These are phyloP conservation scores for Globisporangium recalcitrans DNA, from an alignment of 352 stramenopile species.

Conservation along the genomic window DNA sequence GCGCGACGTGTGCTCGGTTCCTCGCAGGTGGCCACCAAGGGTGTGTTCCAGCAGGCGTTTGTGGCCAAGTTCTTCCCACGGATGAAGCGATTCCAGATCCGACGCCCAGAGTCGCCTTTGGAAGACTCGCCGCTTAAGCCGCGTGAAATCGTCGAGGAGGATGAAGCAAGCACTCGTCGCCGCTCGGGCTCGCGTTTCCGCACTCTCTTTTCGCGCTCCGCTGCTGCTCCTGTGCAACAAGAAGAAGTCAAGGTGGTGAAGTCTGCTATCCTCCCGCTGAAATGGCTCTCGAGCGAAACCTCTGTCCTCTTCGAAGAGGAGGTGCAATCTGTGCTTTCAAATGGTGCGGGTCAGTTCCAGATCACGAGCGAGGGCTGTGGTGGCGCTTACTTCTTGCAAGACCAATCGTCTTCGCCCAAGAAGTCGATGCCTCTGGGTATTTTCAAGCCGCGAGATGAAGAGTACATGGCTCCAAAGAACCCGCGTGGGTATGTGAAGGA, in stretches of 20 bases:
- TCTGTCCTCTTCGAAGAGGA: slow-evolving; percentile 37
- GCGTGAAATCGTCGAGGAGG: background rate
- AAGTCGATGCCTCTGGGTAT: slow-evolving; percentile 65
- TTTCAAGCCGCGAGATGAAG: slow-evolving; percentile 98
- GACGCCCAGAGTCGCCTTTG: slow-evolving; percentile 1
- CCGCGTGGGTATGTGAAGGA: slow-evolving; percentile 92
- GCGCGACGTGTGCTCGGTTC: background rate
- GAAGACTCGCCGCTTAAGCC: background rate
- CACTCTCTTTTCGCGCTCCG: slow-evolving; percentile 9
- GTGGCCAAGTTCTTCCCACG: slow-evolving; percentile 9
- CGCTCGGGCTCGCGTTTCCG: slow-evolving; percentile 10
- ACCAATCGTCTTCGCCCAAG: slow-evolving; percentile 13
- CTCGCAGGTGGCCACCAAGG: slow-evolving; percentile 8
- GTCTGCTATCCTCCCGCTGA: slow-evolving; percentile 12
- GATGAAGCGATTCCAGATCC: slow-evolving; percentile 11
- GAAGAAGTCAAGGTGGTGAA: background rate
- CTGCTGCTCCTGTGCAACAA: background rate
- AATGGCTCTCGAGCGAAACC: slow-evolving; percentile 45
- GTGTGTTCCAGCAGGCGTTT: slow-evolving; percentile 15
- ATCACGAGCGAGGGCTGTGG: slow-evolving; percentile 79
- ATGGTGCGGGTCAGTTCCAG: slow-evolving; percentile 34
- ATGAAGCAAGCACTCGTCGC: background rate
- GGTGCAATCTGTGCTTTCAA: slow-evolving; percentile 31
- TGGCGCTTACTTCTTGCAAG: slow-evolving; percentile 58
- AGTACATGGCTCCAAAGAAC: slow-evolving; percentile 99